These are phyloP conservation scores for Cladophialophora immunda DNA, from an alignment of 2,329 filamentous ascomycete genomes.

Conservation along the genomic window DNA sequence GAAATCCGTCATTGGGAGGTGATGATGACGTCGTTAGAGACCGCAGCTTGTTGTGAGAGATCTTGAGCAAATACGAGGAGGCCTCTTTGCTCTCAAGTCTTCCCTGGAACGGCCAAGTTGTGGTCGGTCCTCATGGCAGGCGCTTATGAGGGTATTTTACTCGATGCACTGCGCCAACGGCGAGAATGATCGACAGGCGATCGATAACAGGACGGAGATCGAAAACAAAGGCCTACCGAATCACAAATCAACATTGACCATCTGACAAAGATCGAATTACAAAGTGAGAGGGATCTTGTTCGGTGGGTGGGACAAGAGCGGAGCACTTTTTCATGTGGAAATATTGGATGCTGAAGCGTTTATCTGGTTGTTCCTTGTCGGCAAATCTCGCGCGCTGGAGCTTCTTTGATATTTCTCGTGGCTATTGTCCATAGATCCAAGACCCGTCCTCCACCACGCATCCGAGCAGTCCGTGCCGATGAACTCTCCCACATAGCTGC, in stretches of 20 bases:
- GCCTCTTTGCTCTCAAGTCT: too few relatives aligned
- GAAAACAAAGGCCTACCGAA: not conserved
- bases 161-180: not conserved
- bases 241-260: not conserved
- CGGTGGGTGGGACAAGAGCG: constrained; percentile 1
- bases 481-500: not conserved
- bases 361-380: constrained; percentile 1
- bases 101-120: too few relatives aligned
- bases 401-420: constrained; percentile 1
- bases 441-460: not conserved
- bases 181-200: not conserved
- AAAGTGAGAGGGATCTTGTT: not conserved
- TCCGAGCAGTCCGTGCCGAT: not conserved
- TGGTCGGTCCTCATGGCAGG: not conserved
- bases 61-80: not conserved
- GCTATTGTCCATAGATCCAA: not conserved
- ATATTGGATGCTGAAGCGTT: not conserved
- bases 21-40: not conserved
- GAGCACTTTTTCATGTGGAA: not conserved
- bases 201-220: not conserved
- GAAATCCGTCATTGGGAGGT: not conserved
- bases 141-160: not conserved
- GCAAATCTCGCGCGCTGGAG: constrained; percentile 6
- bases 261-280: not conserved
- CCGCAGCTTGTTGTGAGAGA: not conserved